Evolutionary conservation across 768 basidiomycete genomes (phyloP), one percentile per base, ranked within the genome.

Genomic region (Tylopilus balloui): DNA sequence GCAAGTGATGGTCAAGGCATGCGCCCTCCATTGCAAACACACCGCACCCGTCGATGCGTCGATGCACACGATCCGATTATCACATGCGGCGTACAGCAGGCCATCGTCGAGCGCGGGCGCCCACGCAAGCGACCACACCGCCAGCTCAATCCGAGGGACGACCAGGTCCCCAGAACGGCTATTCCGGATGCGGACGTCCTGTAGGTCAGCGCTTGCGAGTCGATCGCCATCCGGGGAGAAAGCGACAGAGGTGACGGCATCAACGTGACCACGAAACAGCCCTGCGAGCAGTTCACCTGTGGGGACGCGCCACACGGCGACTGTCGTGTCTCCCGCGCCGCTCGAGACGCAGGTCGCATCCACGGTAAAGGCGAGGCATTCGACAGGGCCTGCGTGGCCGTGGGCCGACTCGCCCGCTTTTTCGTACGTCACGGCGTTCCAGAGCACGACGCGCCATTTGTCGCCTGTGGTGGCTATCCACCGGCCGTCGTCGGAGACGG

Each of bases 381-480:
- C 42, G 17, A 48, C 9, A 2, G 6, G 0, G 2, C 37, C 42
- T 3, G 4, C 3, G 17, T 41, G 24, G 2, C 4, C 11, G 2
- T 25, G 4, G 0, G 10, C 7, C 1, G 20, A 28, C 21, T 42
- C 41, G 20, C 24, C 27, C 3, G 27, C 42, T 21, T 52, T 36
- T 10, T 47, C 31, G 27, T 48, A 28, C 6, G 50, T 48, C 21
- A 1, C 11, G 15, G 45, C 41, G 15, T 47, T 32, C 53, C 53
- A 54, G 12, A 55, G 17, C 10, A 14, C 24, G 14, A 52, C 23
- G 2, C 24, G 34, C 32, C 24, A 15, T 3, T 21, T 36, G 7
- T 2, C 69, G 63, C 34, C 32, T 12, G n/a, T 15, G 3, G 44
- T 53, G 34, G 51, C 47, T 17, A 53, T 46, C 48, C 44, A 50